Conservation (phyloP, 306 rosid species). For the Acmispon strigosus region DNA sequence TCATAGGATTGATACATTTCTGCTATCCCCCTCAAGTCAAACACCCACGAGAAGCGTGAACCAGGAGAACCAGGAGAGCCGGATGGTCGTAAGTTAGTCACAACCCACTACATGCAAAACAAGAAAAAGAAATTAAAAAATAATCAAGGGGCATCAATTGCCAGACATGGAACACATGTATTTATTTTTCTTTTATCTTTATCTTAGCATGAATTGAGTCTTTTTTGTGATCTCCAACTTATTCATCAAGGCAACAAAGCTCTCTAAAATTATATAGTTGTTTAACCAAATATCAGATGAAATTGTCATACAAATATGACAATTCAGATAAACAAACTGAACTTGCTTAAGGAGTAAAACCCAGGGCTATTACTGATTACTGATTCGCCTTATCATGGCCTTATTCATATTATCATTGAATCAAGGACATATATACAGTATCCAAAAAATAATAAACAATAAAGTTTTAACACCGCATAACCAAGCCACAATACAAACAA, state of each 20-base stretch:
- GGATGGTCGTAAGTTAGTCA: conserved; percentile 73
- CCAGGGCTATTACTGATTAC: neutral
- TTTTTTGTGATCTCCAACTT: neutral
- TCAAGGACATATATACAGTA: neutral
- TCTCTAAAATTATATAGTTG: conserved; percentile 1
- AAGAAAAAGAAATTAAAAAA: neutral
- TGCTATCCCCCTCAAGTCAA: conserved; percentile 77
- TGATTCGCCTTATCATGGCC: neutral
- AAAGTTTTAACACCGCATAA: neutral
- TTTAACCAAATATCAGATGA: neutral
- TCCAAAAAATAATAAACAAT: neutral
- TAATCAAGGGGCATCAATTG: neutral
- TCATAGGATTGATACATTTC: conserved; percentile 92
- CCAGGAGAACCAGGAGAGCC: conserved; percentile 39
- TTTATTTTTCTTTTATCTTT: neutral
- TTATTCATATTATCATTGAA: neutral
- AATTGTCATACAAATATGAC: neutral
- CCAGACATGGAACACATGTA: neutral
- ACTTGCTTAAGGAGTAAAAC: neutral
- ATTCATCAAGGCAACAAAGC: neutral
- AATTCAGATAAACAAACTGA: neutral
- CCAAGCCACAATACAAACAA: conserved; percentile 12
- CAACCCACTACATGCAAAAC: conserved; percentile 72
- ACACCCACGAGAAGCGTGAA: conserved; percentile 67
- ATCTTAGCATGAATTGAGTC: neutral